These are phyloP conservation scores for Trapa bicornis DNA, from an alignment of 345 rosid genomes.

Conservation along the genomic window DNA sequence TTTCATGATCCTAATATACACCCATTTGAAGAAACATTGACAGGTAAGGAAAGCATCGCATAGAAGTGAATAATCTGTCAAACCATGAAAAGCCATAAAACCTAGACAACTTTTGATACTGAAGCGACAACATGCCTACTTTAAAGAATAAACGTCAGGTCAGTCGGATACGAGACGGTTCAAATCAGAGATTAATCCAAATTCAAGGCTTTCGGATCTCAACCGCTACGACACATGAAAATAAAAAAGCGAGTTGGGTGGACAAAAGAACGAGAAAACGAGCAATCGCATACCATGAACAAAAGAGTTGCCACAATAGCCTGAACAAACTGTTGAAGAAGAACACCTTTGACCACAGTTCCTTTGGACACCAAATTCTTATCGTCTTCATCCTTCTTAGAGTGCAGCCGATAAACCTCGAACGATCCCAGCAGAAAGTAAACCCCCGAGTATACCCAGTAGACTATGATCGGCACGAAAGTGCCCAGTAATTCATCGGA, in stretches of 20 bases:
- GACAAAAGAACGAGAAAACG: neutral
- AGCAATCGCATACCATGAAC: constrained; percentile 35
- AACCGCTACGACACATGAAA: neutral
- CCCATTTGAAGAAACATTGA: neutral
- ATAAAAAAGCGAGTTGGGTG: neutral
- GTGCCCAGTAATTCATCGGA: constrained; percentile 80
- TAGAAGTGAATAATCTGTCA: neutral
- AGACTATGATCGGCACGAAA: constrained; percentile 57
- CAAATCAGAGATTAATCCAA: neutral
- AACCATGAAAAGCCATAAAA: neutral
- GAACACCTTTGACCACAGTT: constrained; percentile 68
- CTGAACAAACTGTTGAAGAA: constrained; percentile 68
- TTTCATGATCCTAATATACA: neutral
- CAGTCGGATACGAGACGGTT: neutral
- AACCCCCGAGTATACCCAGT: constrained; percentile 78
- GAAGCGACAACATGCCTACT: neutral
- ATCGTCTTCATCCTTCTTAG: constrained; percentile 59
- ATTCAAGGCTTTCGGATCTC: neutral
- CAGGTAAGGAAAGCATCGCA: neutral
- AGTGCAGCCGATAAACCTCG: constrained; percentile 64
- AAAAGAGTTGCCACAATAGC: constrained; percentile 65
- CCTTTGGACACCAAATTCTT: constrained; percentile 68
- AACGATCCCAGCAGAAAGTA: constrained; percentile 39
- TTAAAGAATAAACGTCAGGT: neutral
- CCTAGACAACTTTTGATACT: neutral